Conservation (phyloP, 768 basidiomycete species). For the Chalciporus sphaerocephalus region DNA sequence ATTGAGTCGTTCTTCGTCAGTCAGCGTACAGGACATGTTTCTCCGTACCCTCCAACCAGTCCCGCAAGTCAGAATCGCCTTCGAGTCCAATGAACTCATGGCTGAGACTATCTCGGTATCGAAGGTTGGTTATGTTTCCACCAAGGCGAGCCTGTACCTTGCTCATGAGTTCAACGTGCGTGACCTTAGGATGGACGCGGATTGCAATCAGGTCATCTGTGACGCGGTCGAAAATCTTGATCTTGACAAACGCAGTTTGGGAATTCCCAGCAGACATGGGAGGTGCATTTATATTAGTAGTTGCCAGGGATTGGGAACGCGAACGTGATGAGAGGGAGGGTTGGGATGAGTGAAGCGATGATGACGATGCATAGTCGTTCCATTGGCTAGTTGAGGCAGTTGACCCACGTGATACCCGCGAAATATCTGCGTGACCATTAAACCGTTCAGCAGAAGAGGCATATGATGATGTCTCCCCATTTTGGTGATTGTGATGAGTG, state of each 20-base stretch:
- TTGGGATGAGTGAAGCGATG: slow-evolving; percentile 49
- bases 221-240: slow-evolving; percentile 93
- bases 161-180: slow-evolving; percentile 79
- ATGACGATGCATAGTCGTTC: slow-evolving; percentile 38
- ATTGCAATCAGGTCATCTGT: slow-evolving; percentile 97
- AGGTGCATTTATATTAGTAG: slow-evolving; percentile 53
- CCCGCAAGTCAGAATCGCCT: slow-evolving; percentile 57
- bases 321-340: slow-evolving; percentile 50
- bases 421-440: slow-evolving; percentile 15
- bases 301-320: slow-evolving; percentile 53
- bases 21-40: slow-evolving; percentile 83
- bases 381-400: slow-evolving; percentile 24
- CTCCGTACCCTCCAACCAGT: slow-evolving; percentile 75
- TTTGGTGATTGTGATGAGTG: slow-evolving; percentile 26
- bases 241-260: slow-evolving; percentile 90
- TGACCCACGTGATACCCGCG: slow-evolving; percentile 31
- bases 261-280: slow-evolving; percentile 74
- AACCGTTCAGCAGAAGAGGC: slow-evolving; percentile 37
- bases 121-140: slow-evolving; percentile 59
- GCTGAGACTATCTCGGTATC: slow-evolving; percentile 71
- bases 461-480: slow-evolving; percentile 32
- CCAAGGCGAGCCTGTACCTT: slow-evolving; percentile 90
- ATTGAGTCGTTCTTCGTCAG: slow-evolving; percentile 29
- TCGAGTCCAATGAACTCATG: slow-evolving; percentile 61
- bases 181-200: slow-evolving; percentile 89